Base-by-base conservation (phyloP, 2,329 filamentous ascomycete genomes). In the Myotisia sp. region DNA sequence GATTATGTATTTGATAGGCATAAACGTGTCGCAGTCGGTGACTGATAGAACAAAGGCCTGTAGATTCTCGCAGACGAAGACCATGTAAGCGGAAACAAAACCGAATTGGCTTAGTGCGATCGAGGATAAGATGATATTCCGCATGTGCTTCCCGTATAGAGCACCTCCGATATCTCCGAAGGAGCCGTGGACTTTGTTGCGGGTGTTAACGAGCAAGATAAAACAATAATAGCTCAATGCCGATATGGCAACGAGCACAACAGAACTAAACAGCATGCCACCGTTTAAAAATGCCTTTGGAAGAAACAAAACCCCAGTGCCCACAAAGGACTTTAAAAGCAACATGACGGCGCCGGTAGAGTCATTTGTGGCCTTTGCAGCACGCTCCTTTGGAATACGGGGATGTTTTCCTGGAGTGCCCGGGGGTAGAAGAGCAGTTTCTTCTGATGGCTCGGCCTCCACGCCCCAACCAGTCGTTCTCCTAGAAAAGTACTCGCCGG, bases 91-190 rank as follows among this genome's bases (percentile, higher is more conserved):
- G 1, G 84, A 80, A 10, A 92, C 83, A 53, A 95, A 95, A 5
- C 90, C 87, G 42, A 95, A 74, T 59, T 98, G 90, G 49, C 85
- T 93, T 50, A 95, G 71, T 36, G 98, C 87, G 44, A 98, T 92
- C 4, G 90, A 95, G 16, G 70, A 68, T 40, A 98, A 73, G 52
- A 98, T 95, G 48, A 92, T 63, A 40, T 71, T 76, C 40, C 86
- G 74, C 79, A 98, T 81, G 70, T 80, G 86, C 44, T 77, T 80
- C 42, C 90, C 90, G 54, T 90, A 98, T 10, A 98, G 68, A 29
- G 83, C 76, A 31, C 83, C 85, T 34, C 92, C 90, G 61, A 98
- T 92, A 51, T 95, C 90, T 56, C 90, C 90, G 60, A 95, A 98
- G 1, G 90, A 95, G n/a, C 82, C 85, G 31, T 86, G 79, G 18